phyloP scores from a whole-genome alignment of 176 grass and related monocot genomes.

The Elaeis guineensis region DNA sequence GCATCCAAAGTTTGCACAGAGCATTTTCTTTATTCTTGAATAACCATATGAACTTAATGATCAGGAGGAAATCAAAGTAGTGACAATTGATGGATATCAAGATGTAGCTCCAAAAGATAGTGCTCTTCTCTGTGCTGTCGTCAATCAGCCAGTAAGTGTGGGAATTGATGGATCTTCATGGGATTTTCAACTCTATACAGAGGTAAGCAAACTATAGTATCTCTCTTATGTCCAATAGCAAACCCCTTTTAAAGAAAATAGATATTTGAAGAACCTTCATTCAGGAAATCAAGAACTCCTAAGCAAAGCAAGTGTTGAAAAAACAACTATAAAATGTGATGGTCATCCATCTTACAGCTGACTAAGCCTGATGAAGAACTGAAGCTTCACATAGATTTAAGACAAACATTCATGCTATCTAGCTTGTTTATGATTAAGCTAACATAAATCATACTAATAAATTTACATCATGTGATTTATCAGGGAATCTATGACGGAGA shows the following conservation, averaged over 20 bases:
- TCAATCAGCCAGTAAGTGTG: slow-evolving; percentile 40
- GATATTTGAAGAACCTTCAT: too few species aligned
- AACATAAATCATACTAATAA: not conserved
- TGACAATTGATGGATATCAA: slow-evolving; percentile 37
- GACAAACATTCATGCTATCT: too few species aligned
- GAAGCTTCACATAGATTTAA: too few species aligned
- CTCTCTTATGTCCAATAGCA: not conserved
- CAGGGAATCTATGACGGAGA: slow-evolving; percentile 46
- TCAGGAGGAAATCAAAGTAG: slow-evolving; percentile 33
- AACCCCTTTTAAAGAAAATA: too few species aligned
- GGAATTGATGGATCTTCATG: slow-evolving; percentile 32
- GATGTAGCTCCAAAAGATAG: slow-evolving; percentile 26
- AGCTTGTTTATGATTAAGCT: too few species aligned
- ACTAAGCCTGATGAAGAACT: too few species aligned
- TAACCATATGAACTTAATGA: not conserved
- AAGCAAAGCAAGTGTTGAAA: too few species aligned
- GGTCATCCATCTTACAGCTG: too few species aligned
- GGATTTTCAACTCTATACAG: slow-evolving; percentile 46
- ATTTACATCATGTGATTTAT: slow-evolving; percentile 4
- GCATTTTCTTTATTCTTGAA: not conserved
- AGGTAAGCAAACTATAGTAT: slow-evolving; percentile 18
- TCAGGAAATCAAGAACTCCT: too few species aligned
- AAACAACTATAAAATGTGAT: too few species aligned
- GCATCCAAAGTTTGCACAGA: too few species aligned
- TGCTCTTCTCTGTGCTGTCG: slow-evolving; percentile 38